These are phyloP conservation scores for Gremmenia infestans DNA, from an alignment of 2,329 filamentous ascomycete genomes.

Conservation along the genomic window DNA sequence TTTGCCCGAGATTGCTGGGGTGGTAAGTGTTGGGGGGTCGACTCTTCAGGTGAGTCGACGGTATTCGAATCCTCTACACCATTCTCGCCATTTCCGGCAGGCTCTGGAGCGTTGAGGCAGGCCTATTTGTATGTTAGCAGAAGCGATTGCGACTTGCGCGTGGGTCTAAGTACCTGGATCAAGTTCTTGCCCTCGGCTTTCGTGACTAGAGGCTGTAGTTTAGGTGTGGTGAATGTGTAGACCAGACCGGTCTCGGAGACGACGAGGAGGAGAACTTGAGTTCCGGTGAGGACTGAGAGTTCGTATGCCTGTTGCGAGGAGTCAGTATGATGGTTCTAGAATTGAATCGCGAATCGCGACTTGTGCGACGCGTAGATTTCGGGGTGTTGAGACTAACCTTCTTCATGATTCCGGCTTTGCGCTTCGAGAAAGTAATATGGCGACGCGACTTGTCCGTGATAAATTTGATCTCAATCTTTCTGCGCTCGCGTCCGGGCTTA, in stretches of 20 bases:
- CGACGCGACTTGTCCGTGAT: constrained; percentile 99
- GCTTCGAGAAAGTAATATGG: constrained; percentile 99
- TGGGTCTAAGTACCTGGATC: constrained; percentile 66
- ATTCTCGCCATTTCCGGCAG: constrained; percentile 73
- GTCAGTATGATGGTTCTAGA: constrained; percentile 13
- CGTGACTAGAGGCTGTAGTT: constrained; percentile 95
- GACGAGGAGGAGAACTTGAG: constrained; percentile 91
- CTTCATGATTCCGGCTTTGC: constrained; percentile 99
- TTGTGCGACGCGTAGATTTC: constrained; percentile 21
- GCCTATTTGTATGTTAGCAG: constrained; percentile 55
- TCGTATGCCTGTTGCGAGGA: constrained; percentile 73
- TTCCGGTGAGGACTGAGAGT: constrained; percentile 93
- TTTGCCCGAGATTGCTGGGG: constrained; percentile 55
- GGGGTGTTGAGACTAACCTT: constrained; percentile 62
- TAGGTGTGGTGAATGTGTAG: constrained; percentile 97
- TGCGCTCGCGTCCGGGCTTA: constrained; percentile 93
- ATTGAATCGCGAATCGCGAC: constrained; percentile 8
- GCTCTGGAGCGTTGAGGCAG: constrained; percentile 93
- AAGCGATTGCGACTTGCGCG: background rate
- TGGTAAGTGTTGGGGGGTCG: constrained; percentile 69
- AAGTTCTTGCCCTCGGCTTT: constrained; percentile 99
- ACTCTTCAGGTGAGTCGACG: constrained; percentile 89
- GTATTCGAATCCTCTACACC: constrained; percentile 71
- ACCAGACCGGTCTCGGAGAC: constrained; percentile 96
- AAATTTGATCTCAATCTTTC: constrained; percentile 99